These are phyloP conservation scores for Arachnopeziza araneosa DNA, from an alignment of 2,329 filamentous ascomycete genomes.

Conservation along the genomic window DNA sequence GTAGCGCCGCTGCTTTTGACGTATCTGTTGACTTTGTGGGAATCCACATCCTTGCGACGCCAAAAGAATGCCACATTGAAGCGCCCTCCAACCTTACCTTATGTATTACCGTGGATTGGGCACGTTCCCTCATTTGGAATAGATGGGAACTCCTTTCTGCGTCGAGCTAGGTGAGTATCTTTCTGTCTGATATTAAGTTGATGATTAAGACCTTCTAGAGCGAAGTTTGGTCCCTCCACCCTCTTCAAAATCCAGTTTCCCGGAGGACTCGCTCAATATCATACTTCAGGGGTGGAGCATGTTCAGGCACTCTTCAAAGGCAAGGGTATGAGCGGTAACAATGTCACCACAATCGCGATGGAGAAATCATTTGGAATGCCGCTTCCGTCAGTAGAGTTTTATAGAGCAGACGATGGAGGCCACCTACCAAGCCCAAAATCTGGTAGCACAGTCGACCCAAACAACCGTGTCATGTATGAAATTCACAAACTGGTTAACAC, in stretches of 20 bases:
- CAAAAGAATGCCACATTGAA: conserved; percentile 3
- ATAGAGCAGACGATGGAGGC: neutral
- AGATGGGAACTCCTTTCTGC: conserved; percentile 11
- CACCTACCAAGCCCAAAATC: neutral
- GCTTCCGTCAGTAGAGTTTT: neutral
- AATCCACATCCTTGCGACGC: neutral
- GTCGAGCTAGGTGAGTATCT: conserved; percentile 9
- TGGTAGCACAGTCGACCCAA: neutral
- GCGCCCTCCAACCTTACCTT: conserved; percentile 15
- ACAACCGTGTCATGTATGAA: neutral
- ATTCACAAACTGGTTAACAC: neutral
- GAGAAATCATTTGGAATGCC: conserved; percentile 18
- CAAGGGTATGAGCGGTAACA: conserved; percentile 11
- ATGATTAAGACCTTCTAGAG: neutral
- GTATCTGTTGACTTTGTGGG: conserved; percentile 4
- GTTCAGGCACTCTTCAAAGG: conserved; percentile 15
- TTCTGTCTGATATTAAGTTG: neutral
- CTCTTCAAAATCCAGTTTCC: neutral
- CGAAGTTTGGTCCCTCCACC: neutral
- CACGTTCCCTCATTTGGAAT: conserved; percentile 17
- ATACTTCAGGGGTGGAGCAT: conserved; percentile 17
- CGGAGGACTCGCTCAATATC: neutral
- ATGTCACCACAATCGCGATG: conserved; percentile 8
- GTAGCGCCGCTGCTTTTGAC: neutral
- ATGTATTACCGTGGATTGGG: conserved; percentile 14